Evolutionary conservation across 2,329 filamentous ascomycete genomes (phyloP).

Genomic region (Claviceps purpurea): DNA sequence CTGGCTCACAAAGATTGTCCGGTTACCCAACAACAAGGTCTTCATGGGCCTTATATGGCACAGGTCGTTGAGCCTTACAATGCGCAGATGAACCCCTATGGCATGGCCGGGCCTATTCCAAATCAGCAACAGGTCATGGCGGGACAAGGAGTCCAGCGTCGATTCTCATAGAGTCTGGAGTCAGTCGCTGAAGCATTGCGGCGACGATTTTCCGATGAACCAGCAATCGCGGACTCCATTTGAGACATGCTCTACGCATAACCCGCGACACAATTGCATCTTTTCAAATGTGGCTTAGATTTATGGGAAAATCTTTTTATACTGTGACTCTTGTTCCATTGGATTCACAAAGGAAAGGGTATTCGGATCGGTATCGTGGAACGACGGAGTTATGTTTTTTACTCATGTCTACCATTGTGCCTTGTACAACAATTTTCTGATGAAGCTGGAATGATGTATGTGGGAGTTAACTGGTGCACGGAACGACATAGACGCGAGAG

Average conservation of each 20-base stretch:
- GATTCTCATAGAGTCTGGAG: constrained; percentile 37
- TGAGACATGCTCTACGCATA: not conserved
- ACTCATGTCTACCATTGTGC: constrained; percentile 7
- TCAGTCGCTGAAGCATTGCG: not conserved
- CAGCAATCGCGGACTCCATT: not conserved
- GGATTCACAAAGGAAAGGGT: not conserved
- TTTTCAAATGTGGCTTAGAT: not conserved
- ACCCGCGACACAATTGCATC: not conserved
- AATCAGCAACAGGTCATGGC: constrained; percentile 40
- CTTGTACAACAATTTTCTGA: constrained; percentile 16
- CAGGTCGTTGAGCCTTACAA: constrained; percentile 42
- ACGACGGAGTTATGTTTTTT: not conserved
- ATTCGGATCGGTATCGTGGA: not conserved
- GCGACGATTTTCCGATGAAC: not conserved
- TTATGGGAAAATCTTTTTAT: not conserved
- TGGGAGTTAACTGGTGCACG: not conserved
- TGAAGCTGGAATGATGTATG: constrained; percentile 10
- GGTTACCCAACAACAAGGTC: constrained; percentile 67
- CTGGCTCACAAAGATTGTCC: constrained; percentile 94
- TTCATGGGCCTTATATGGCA: constrained; percentile 45
- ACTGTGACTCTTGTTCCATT: not conserved
- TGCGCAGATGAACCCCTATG: constrained; percentile 45
- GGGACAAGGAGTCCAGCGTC: constrained; percentile 40
- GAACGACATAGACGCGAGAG: not conserved
- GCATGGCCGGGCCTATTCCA: constrained; percentile 39